A percentile compares a stretch with the other conserved stretches of the same genome.
Conservation (phyloP, 2,329 filamentous ascomycete species). For the Sporothrix phasma region DNA sequence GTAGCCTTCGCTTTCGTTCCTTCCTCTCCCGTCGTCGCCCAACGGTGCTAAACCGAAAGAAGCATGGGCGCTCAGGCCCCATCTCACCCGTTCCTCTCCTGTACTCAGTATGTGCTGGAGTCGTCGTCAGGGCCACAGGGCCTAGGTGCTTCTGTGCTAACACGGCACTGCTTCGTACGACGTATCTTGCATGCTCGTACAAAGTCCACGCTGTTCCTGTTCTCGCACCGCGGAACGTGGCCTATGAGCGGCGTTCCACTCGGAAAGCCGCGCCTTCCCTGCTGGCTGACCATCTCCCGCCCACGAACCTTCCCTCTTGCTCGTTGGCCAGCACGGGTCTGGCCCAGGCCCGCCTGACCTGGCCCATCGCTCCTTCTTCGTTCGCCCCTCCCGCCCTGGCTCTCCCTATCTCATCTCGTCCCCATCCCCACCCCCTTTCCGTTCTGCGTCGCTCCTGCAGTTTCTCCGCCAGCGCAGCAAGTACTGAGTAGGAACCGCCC, state of each 20-base stretch:
- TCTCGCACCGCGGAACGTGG: neutral
- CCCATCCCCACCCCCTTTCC: constrained; percentile 1
- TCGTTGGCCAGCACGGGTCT: neutral
- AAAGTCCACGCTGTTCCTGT: too few relatives aligned
- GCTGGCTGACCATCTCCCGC: constrained; percentile 7
- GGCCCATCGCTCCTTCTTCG: constrained; percentile 7
- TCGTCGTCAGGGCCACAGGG: neutral
- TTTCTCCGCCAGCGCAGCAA: constrained; percentile 9
- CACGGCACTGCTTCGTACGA: neutral
- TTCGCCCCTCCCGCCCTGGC: neutral
- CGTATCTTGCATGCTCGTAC: neutral
- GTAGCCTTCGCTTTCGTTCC: neutral
- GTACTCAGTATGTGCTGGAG: neutral
- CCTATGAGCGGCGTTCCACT: neutral
- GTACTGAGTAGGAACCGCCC: constrained; percentile 6
- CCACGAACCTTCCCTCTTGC: constrained; percentile 13
- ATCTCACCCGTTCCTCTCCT: neutral
- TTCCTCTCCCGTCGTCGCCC: neutral
- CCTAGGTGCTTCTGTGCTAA: neutral
- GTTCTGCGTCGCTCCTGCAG: neutral
- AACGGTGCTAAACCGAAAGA: constrained; percentile 6
- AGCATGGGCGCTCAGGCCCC: neutral
- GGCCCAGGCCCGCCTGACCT: neutral
- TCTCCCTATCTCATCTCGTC: neutral
- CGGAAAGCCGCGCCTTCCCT: neutral